Evolutionary conservation across 1,284 basidiomycete species (phyloP).

Genomic region (Ceratobasidium sp.): DNA sequence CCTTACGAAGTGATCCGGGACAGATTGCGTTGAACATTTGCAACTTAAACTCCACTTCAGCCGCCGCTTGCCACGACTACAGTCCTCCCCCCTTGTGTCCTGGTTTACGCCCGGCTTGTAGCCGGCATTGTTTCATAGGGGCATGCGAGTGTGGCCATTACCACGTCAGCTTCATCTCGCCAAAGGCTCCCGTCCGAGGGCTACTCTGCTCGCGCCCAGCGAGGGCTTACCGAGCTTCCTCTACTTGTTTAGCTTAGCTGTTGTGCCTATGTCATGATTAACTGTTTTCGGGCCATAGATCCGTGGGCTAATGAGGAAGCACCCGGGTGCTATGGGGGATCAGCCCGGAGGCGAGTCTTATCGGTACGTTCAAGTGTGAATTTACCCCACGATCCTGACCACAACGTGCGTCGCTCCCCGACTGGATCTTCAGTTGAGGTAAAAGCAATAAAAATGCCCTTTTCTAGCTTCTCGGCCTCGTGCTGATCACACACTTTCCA

Average conservation of each 20-base stretch:
- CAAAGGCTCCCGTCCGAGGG: background rate
- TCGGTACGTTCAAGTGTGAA: conserved; percentile 28
- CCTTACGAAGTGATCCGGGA: background rate
- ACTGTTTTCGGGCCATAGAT: conserved; percentile 4
- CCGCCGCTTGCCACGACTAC: conserved; percentile 10
- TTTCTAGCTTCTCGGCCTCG: conserved; percentile 28
- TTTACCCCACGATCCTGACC: background rate
- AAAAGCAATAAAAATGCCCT: conserved; percentile 37
- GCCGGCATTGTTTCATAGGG: conserved; percentile 4
- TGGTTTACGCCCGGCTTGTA: background rate
- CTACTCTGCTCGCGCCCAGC: background rate
- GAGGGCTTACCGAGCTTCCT: conserved; percentile 3
- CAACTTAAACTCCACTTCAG: conserved; percentile 7
- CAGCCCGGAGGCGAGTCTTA: conserved; percentile 12
- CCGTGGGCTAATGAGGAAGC: conserved; percentile 12
- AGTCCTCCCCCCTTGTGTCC: background rate
- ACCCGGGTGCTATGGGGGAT: background rate
- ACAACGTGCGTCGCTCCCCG: conserved; percentile 11
- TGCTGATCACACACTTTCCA: conserved; percentile 30
- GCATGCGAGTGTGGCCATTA: background rate
- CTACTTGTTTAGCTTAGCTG: background rate
- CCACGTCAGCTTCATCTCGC: background rate
- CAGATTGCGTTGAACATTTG: conserved; percentile 21
- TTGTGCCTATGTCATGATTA: background rate
- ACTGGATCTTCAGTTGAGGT: conserved; percentile 33